Percentiles rank a stretch among this genome's conserved stretches.
Conservation (phyloP, 176 grass and related monocot genomes). For the Oryza punctata region DNA sequence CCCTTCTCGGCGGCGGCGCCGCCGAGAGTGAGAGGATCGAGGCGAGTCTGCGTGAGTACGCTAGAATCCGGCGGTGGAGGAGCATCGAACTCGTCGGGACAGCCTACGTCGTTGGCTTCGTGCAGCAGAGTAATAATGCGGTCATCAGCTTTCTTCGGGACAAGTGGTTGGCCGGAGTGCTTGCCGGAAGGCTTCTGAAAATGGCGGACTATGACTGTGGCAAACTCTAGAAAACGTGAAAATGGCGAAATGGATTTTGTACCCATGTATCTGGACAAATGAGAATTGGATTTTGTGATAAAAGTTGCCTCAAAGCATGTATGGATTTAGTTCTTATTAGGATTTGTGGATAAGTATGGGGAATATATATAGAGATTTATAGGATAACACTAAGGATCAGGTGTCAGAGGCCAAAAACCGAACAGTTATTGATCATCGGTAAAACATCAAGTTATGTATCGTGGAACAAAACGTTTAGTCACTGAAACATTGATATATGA, state of each 20-base stretch:
- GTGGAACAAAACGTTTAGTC: too few species aligned
- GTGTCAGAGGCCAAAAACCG: too few species aligned
- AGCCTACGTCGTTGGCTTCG: conserved; percentile 40
- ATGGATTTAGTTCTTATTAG: too few species aligned
- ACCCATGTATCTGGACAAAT: too few species aligned
- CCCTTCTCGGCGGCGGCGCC: background rate
- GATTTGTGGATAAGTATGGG: too few species aligned
- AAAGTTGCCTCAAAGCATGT: too few species aligned
- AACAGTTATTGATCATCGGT: too few species aligned
- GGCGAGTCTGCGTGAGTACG: conserved; percentile 46
- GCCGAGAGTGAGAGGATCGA: conserved; percentile 26
- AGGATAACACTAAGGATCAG: too few species aligned
- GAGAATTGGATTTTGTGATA: too few species aligned
- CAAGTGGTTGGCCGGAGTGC: conserved; percentile 35
- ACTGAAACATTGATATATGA: too few species aligned
- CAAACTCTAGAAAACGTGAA: conserved; percentile 7
- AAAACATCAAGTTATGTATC: too few species aligned
- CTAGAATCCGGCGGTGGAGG: conserved; percentile 63
- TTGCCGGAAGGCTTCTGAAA: conserved; percentile 17
- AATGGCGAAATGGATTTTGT: background rate
- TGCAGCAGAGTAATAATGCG: conserved; percentile 43
- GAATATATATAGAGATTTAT: too few species aligned
- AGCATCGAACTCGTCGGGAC: conserved; percentile 41
- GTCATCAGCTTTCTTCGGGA: conserved; percentile 54
- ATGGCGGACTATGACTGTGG: conserved; percentile 58